A percentile compares a stretch with the other conserved stretches of the same genome.
phyloP scores from a whole-genome alignment of 768 basidiomycete species.

The Xerocomellus intermedius region DNA sequence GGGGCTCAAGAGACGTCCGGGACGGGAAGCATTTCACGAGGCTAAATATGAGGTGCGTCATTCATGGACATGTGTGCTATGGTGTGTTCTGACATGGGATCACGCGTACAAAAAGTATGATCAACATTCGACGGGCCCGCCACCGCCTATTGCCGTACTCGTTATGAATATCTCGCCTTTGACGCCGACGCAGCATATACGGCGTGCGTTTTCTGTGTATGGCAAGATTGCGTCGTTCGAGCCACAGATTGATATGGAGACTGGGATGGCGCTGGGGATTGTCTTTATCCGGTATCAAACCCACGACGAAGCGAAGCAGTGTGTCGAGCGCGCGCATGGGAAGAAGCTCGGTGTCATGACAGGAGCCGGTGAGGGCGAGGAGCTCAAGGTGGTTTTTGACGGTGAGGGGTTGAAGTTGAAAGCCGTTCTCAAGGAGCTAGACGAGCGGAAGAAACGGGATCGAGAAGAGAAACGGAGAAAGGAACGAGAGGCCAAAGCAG shows the following conservation, averaged over 20 bases:
- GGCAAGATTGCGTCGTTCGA: conserved; percentile 69
- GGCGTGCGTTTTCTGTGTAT: conserved; percentile 59
- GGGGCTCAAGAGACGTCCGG: conserved; percentile 33
- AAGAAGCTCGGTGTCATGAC: conserved; percentile 51
- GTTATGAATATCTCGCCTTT: conserved; percentile 70
- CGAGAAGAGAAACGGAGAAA: conserved; percentile 49
- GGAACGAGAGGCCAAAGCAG: conserved; percentile 28
- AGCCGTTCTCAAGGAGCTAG: conserved; percentile 65
- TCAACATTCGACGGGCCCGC: conserved; percentile 62
- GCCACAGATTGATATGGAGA: conserved; percentile 72
- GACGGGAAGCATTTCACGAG: conserved; percentile 42
- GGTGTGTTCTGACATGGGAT: conserved; percentile 3
- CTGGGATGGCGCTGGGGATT: conserved; percentile 82
- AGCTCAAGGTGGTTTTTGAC: conserved; percentile 78
- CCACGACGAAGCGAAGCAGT: conserved; percentile 67
- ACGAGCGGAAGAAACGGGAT: conserved; percentile 47
- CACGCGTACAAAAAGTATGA: conserved; percentile 57
- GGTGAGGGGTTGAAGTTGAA: conserved; percentile 63
- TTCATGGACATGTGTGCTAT: background rate
- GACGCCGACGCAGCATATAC: conserved; percentile 62
- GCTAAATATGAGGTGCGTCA: conserved; percentile 56
- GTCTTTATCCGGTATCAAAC: conserved; percentile 66
- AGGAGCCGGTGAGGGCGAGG: conserved; percentile 47
- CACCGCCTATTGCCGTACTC: conserved; percentile 73
- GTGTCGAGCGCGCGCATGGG: conserved; percentile 67